These are phyloP conservation scores for Bathelium albidoporum DNA, from an alignment of 495 filamentous ascomycete genomes.

Conservation along the genomic window DNA sequence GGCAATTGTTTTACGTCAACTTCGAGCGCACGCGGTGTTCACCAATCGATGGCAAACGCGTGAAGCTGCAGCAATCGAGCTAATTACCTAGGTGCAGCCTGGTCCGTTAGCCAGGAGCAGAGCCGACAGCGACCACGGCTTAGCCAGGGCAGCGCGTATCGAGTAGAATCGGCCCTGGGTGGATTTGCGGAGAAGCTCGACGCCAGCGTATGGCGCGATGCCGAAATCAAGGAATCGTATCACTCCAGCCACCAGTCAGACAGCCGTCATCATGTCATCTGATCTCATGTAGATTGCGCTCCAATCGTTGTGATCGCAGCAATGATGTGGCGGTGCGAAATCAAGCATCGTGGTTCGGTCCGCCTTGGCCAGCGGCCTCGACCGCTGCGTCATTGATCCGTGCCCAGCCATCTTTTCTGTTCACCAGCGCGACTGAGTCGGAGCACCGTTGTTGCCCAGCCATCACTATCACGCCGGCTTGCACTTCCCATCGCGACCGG, in stretches of 20 bases:
- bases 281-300: neutral
- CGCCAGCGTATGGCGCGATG: neutral
- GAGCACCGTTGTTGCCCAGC: neutral
- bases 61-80: neutral
- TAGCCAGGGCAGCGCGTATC: too few relatives aligned
- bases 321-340: slow-evolving; percentile 3
- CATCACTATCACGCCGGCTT: too few relatives aligned
- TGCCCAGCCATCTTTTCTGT: neutral
- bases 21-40: neutral
- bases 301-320: neutral
- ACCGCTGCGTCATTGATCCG: neutral
- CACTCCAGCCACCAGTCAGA: neutral
- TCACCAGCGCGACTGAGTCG: neutral
- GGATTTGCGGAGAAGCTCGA: neutral
- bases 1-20: neutral
- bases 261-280: neutral
- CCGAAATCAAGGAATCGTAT: neutral
- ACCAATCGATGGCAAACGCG: neutral
- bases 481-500: too few relatives aligned
- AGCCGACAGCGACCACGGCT: too few relatives aligned
- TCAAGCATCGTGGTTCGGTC: neutral
- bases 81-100: neutral
- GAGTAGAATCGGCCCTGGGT: neutral
- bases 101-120: neutral
- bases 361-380: neutral